phyloP scores from a whole-genome alignment of 1,284 basidiomycete genomes.

The Crucibulum cyathiforme region DNA sequence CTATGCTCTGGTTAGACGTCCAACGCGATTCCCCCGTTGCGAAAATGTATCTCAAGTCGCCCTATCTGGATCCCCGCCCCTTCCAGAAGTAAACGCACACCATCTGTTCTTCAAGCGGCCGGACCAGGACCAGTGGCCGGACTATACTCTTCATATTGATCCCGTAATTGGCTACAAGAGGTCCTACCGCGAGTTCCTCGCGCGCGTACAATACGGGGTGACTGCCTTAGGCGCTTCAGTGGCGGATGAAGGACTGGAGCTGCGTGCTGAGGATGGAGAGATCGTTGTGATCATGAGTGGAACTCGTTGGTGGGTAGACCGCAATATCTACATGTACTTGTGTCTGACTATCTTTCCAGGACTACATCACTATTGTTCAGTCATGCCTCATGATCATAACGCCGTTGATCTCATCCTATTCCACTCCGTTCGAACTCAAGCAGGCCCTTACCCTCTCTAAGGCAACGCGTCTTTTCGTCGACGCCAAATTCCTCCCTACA shows the following conservation, averaged over 20 bases:
- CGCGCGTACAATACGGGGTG: constrained; percentile 57
- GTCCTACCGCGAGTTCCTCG: constrained; percentile 54
- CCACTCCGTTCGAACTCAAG: constrained; percentile 70
- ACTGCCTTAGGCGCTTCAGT: constrained; percentile 58
- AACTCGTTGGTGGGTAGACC: constrained; percentile 61
- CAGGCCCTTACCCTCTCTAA: constrained; percentile 60
- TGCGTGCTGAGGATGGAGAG: constrained; percentile 53
- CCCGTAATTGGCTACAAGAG: constrained; percentile 53
- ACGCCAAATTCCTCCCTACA: constrained; percentile 54
- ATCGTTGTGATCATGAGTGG: constrained; percentile 71
- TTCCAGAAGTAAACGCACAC: constrained; percentile 60
- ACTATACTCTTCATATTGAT: constrained; percentile 65
- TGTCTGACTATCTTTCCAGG: constrained; percentile 43
- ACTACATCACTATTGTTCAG: constrained; percentile 65
- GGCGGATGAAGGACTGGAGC: constrained; percentile 59
- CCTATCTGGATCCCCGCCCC: constrained; percentile 45
- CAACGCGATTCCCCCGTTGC: no score
- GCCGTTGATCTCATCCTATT: constrained; percentile 69
- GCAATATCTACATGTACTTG: background rate
- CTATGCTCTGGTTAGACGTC: no score
- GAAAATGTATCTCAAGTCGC: constrained; percentile 48
- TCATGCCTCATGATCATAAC: constrained; percentile 61
- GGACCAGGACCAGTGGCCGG: constrained; percentile 55
- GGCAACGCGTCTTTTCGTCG: constrained; percentile 69
- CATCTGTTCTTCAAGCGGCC: constrained; percentile 61